Evolutionary conservation across 176 grass and related monocot species (phyloP).

Genomic region (Carex kokanica): DNA sequence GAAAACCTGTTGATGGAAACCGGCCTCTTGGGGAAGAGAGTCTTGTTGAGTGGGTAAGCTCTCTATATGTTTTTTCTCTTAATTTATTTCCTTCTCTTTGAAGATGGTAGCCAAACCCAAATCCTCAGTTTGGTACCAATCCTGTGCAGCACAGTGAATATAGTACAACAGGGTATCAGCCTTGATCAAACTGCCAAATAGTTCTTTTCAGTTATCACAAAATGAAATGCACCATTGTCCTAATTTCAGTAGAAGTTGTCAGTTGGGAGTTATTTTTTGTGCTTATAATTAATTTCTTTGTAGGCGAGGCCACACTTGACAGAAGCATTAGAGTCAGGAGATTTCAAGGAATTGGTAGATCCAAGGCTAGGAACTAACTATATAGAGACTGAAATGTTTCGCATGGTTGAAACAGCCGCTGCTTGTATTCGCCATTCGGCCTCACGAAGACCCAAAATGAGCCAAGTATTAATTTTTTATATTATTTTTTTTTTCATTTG

Average conservation of each 20-base stretch:
- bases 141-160: background rate
- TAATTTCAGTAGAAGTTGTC: background rate
- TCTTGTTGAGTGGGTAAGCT: constrained; percentile 92
- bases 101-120: background rate
- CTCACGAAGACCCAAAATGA: constrained; percentile 69
- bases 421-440: constrained; percentile 88
- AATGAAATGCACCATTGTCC: background rate
- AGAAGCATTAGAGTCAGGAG: constrained; percentile 44
- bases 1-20: constrained; percentile 69
- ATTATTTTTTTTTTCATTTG: background rate
- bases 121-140: background rate
- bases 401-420: constrained; percentile 63
- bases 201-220: background rate
- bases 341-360: constrained; percentile 69
- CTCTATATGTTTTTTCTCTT: constrained; percentile 2
- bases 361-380: constrained; percentile 50
- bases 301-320: constrained; percentile 65
- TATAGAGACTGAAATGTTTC: constrained; percentile 72
- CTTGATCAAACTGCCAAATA: background rate
- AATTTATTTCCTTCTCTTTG: background rate
- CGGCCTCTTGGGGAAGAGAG: constrained; percentile 75
- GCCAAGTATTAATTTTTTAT: constrained; percentile 46
- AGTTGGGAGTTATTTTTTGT: background rate
- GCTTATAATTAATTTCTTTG: background rate
- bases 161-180: background rate